Evolutionary conservation across 2,329 filamentous ascomycete species (phyloP), one percentile per base, ranked within the genome.

Genomic region (Xylariaceae sp.): DNA sequence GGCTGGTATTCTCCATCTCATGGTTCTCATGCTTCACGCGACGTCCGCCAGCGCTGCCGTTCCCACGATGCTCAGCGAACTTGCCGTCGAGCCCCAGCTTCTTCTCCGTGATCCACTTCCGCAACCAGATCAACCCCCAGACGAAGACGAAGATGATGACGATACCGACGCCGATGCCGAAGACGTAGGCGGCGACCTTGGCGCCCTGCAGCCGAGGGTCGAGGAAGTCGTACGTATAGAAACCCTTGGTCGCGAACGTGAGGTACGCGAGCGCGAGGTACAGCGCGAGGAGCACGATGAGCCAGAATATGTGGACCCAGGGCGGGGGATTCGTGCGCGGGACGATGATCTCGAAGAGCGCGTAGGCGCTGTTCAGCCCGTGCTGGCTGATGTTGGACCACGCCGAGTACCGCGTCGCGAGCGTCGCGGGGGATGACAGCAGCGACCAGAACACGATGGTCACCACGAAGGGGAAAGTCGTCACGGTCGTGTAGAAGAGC

Each of bases 221-320:
- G n/a, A 95, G 76, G 67, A 95, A 95, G 47, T 59, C 63, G 68
- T 95, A 95, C 0, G 85, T 76, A 64, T 91, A 94, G 62, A 85
- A 88, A 3, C 79, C 79, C 63, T 89, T 73, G 0, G 82, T 83
- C 4, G 79, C 79, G 49, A 78, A 67, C 1, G 86, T 91, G 19
- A 93, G 56, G 64, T 88, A 94, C 1, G 87, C 88, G 14, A 94
- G 68, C 1, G 71, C 78, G 10, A 91, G 74, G 63, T 94, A 95
- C 4, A 83, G 67, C 0, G 79, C 79, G 34, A 94, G 74, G 6
- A 93, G 64, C n/a, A 88, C 45, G 52, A 91, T 66, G 12, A 91
- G 70, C 60, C 80, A 83, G 12, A 79, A 64, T n/a, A 88, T 64
- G 59, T 90, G 82, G 19, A 86, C 66, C 68, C 79, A 83, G 0